Evolutionary conservation across 1,139 yeast genomes (phyloP).

Genomic region (Pichia sp.): DNA sequence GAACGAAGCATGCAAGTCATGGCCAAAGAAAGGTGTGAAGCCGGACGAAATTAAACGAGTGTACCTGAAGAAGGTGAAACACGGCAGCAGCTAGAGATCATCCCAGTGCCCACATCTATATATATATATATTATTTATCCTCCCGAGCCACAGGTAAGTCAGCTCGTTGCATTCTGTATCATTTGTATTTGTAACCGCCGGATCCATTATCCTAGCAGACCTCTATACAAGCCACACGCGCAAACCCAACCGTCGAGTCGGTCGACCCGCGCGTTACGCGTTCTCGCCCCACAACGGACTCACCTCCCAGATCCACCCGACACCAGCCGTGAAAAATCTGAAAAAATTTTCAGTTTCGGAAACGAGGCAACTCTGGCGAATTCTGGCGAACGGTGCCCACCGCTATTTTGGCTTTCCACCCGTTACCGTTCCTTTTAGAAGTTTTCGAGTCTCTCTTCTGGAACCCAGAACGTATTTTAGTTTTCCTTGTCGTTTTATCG

Average conservation of each 20-base stretch:
- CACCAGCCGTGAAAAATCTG: conserved; percentile 1
- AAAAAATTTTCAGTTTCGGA: background rate
- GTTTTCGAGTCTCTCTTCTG: conserved; percentile 1
- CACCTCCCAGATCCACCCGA: too few relatives aligned
- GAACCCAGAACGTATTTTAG: conserved; percentile 13
- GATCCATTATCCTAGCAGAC: too few relatives aligned
- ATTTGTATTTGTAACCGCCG: too few relatives aligned
- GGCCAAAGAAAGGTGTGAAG: conserved; percentile 85
- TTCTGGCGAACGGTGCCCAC: background rate
- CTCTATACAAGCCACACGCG: too few relatives aligned
- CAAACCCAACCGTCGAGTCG: too few relatives aligned
- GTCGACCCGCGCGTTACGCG: too few relatives aligned
- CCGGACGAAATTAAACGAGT: conserved; percentile 73
- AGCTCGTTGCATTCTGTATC: too few relatives aligned
- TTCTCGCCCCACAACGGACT: too few relatives aligned
- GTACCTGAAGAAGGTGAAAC: conserved; percentile 47
- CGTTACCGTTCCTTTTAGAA: conserved; percentile 2
- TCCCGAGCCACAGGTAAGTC: too few relatives aligned
- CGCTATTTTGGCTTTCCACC: conserved; percentile 1
- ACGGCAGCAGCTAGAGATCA: background rate
- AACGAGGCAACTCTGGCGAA: background rate
- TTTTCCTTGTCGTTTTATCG: conserved; percentile 14
- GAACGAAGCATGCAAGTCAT: conserved; percentile 83
- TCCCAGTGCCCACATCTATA: too few relatives aligned
- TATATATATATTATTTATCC: background rate